Evolutionary conservation across 1,139 yeast genomes (phyloP).

Genomic region (Geotrichum fermentans): DNA sequence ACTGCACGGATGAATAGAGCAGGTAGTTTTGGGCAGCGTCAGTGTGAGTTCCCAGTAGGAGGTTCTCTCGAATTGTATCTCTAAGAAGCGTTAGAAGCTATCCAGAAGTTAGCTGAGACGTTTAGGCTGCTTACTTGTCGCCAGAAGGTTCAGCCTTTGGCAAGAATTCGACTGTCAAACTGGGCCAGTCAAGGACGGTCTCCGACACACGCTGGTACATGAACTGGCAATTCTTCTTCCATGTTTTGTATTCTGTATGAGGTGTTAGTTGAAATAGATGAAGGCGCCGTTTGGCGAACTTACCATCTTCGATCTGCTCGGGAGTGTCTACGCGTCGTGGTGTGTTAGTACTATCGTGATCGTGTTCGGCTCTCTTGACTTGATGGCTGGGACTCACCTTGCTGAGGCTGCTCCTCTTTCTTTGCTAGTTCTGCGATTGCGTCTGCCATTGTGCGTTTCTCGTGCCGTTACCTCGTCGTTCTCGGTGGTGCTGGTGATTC

Average conservation of each 20-base stretch:
- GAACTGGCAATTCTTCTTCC: conserved; percentile 94
- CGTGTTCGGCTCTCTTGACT: too few relatives aligned
- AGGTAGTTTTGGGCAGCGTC: conserved; percentile 74
- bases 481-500: too few relatives aligned
- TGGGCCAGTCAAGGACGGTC: conserved; percentile 60
- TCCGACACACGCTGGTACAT: conserved; percentile 76
- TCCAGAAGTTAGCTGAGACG: too few relatives aligned
- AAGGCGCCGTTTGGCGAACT: too few relatives aligned
- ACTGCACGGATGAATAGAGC: conserved; percentile 38
- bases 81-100: too few relatives aligned
- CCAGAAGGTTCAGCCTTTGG: conserved; percentile 22
- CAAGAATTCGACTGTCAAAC: conserved; percentile 43
- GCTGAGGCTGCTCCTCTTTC: neutral
- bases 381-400: too few relatives aligned
- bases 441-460: neutral
- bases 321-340: conserved; percentile 11
- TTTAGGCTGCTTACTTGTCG: conserved; percentile 8
- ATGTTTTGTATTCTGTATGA: conserved; percentile 65
- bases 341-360: neutral
- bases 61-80: conserved; percentile 31
- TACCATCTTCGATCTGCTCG: conserved; percentile 19
- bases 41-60: conserved; percentile 83
- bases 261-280: neutral
- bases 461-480: neutral
- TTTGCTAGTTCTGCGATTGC: neutral